Base-by-base conservation (phyloP, 2,329 filamentous ascomycete species). In the Alternaria incomplexa region DNA sequence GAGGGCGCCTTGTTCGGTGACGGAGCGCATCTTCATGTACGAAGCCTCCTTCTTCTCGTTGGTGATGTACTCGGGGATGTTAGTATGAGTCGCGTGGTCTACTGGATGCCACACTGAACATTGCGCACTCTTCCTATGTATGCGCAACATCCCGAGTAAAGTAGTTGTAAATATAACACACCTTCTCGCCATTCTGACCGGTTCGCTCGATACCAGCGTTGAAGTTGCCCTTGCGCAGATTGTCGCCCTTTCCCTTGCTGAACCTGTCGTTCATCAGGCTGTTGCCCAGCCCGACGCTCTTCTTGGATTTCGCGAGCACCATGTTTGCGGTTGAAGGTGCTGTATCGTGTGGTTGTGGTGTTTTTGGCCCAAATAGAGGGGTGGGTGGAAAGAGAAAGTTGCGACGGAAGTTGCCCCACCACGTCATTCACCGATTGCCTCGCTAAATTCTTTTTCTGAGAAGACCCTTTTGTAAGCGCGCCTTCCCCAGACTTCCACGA, bases 21-120 rank as follows among this genome's bases (percentile, higher is more conserved):
- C 92, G 80, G 93, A 97, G 84, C 95, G 93, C 96, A 99, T 98
- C 86, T 98, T 99, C 77, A 98, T 93, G 93, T 94, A 99, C 72
- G 93, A 87, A 36, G 95, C 96, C 83, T 98, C 94, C 79, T 96
- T 90, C 72, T 89, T 90, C 68, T 92, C 91, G 79, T 97, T 97
- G 52, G 93, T 96, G 73, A 98, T 89, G 80, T 99, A 99, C 85
- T 91, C 73, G 17, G 72, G 66, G 20, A 64, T 69, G 40, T 74
- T 58, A 75, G 76, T 76, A 80, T 52, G 43, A 0, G 12, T 40
- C 30, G n/a, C 9, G 15, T 50, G 30, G 5, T 20, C 15, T 25
- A 5, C 6, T 5, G 10, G 13, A 20, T n/a, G 15, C 11, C 22
- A 13, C 57, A 4, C n/a, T 2, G 20, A 20, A 20, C 20, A 48